These are phyloP conservation scores for Hypoxylon perforatum DNA, from an alignment of 495 filamentous ascomycete species.

Conservation along the genomic window DNA sequence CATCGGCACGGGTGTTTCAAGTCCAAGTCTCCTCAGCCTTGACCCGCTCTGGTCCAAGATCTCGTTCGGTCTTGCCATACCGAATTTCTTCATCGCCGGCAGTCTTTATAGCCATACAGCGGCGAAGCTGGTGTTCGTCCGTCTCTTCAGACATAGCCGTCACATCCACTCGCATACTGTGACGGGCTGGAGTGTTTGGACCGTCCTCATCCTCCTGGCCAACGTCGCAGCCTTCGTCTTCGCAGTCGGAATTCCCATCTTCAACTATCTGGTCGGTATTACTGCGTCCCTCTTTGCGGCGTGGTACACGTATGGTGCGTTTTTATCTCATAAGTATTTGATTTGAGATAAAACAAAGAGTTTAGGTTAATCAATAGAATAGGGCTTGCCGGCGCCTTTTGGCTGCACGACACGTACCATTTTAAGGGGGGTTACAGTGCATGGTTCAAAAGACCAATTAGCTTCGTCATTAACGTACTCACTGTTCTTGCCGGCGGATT, in stretches of 20 bases:
- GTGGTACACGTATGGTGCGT: conserved; percentile 67
- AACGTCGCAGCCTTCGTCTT: conserved; percentile 74
- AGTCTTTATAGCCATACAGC: conserved; percentile 71
- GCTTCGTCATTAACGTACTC: conserved; percentile 39
- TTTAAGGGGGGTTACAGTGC: conserved; percentile 24
- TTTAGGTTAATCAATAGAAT: too few relatives aligned
- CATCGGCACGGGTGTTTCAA: conserved; percentile 65
- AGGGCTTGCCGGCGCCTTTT: conserved; percentile 66
- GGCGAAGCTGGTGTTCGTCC: conserved; percentile 71
- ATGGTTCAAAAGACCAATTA: conserved; percentile 36
- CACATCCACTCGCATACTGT: conserved; percentile 52
- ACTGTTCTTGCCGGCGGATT: conserved; percentile 45
- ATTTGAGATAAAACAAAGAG: too few relatives aligned
- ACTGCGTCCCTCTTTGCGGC: conserved; percentile 64
- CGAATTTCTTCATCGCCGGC: conserved; percentile 74
- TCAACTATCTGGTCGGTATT: conserved; percentile 67
- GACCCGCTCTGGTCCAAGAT: conserved; percentile 68
- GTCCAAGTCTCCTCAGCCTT: conserved; percentile 70
- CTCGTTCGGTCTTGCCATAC: conserved; percentile 77
- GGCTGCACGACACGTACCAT: conserved; percentile 55
- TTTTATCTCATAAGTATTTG: too few relatives aligned
- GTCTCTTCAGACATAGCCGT: conserved; percentile 59
- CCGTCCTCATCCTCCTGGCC: conserved; percentile 61
- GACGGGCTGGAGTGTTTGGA: conserved; percentile 62
- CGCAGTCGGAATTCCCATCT: conserved; percentile 71